Percentiles rank a stretch among this genome's conserved stretches.
Conservation (phyloP, 2,329 filamentous ascomycete species). For the Xylariales sp. region DNA sequence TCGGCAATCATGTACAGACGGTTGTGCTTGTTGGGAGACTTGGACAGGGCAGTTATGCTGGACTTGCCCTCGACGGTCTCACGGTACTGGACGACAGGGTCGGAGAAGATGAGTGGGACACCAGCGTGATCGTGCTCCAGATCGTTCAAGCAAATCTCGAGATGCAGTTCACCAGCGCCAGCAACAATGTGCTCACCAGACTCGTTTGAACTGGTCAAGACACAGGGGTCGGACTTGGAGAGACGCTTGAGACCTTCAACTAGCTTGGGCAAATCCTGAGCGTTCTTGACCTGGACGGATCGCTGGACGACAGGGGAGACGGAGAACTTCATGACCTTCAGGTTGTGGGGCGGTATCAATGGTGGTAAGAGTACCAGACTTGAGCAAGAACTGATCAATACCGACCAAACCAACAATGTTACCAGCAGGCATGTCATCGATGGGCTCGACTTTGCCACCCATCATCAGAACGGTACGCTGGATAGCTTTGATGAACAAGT, state of each 20-base stretch:
- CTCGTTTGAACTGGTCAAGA: constrained; percentile 81
- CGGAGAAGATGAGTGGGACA: constrained; percentile 95
- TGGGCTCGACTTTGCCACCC: constrained; percentile 98
- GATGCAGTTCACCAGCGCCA: constrained; percentile 97
- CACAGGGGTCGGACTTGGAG: constrained; percentile 99
- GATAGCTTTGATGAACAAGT: constrained; percentile 98
- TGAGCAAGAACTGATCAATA: constrained; percentile 99
- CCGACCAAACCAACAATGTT: constrained; percentile 99
- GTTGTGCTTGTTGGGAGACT: constrained; percentile 99
- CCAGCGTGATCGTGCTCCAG: constrained; percentile 98
- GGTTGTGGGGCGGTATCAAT: constrained; percentile 97
- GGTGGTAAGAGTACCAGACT: constrained; percentile 99
- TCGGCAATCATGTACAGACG: constrained; percentile 94
- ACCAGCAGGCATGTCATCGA: constrained; percentile 97
- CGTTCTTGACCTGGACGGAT: constrained; percentile 99
- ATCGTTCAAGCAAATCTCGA: constrained; percentile 99
- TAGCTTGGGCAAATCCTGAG: constrained; percentile 98
- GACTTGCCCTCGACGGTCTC: constrained; percentile 85
- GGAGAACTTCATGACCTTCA: constrained; percentile 99
- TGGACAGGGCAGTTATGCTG: constrained; percentile 94
- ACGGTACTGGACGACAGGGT: constrained; percentile 98
- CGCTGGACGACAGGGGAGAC: constrained; percentile 98
- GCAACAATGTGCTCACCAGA: constrained; percentile 99
- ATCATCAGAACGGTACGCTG: constrained; percentile 99
- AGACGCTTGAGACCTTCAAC: constrained; percentile 99